These are phyloP conservation scores for Gossypium lobatum DNA, from an alignment of 441 rosid genomes.

Conservation along the genomic window DNA sequence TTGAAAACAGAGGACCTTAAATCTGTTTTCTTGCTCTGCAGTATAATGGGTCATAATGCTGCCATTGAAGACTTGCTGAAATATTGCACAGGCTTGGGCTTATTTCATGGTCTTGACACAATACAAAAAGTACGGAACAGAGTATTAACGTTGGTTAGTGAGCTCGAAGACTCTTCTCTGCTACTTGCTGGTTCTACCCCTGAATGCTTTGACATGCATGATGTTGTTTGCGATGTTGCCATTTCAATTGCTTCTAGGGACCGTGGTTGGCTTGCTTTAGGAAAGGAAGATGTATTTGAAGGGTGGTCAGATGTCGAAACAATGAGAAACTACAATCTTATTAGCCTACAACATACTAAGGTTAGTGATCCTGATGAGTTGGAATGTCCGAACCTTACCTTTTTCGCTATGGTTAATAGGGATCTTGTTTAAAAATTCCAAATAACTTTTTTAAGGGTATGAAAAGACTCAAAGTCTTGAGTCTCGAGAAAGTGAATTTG, in stretches of 20 bases:
- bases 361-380: not conserved
- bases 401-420: not conserved
- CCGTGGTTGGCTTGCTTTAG: not conserved
- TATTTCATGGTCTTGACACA: not conserved
- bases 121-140: not conserved
- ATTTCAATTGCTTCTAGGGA: not conserved
- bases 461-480: not conserved
- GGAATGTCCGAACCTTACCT: conserved; percentile 9
- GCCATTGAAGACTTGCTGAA: not conserved
- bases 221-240: not conserved
- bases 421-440: not conserved
- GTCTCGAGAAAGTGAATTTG: not conserved
- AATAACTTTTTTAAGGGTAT: not conserved
- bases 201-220: not conserved
- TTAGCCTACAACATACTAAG: not conserved
- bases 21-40: not conserved
- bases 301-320: not conserved
- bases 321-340: not conserved
- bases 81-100: not conserved
- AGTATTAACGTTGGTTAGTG: not conserved
- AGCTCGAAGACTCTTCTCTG: not conserved
- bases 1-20: not conserved
- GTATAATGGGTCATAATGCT: not conserved
- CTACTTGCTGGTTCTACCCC: not conserved
- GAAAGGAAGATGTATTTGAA: not conserved